Conservation (phyloP, 2,329 filamentous ascomycete genomes). For the Clonostachys rhizophaga region DNA sequence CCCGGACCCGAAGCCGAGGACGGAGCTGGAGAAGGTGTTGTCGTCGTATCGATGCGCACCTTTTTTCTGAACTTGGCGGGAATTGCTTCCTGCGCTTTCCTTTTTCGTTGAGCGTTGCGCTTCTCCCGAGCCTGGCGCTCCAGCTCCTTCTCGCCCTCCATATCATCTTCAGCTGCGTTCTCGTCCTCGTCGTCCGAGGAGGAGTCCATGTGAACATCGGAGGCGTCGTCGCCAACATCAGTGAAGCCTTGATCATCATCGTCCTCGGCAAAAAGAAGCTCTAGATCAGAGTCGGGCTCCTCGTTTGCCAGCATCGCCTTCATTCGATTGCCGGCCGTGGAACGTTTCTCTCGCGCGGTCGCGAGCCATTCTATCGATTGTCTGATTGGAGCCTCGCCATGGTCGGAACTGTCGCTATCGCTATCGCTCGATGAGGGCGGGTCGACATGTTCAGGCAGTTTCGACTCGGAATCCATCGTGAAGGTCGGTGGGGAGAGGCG, state of each 20-base stretch:
- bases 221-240: slow-evolving; percentile 61
- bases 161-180: slow-evolving; percentile 48
- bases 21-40: slow-evolving; percentile 24
- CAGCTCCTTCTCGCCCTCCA: slow-evolving; percentile 84
- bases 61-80: slow-evolving; percentile 69
- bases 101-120: slow-evolving; percentile 65
- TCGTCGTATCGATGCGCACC: slow-evolving; percentile 62
- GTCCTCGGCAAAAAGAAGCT: slow-evolving; percentile 71
- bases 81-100: slow-evolving; percentile 73
- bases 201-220: slow-evolving; percentile 81
- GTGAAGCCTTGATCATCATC: slow-evolving; percentile 66
- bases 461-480: no score
- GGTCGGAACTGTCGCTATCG: slow-evolving; percentile 24
- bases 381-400: slow-evolving; percentile 13
- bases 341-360: slow-evolving; percentile 68
- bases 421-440: slow-evolving; percentile 11
- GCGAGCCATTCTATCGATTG: slow-evolving; percentile 62
- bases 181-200: slow-evolving; percentile 77
- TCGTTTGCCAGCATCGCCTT: slow-evolving; percentile 72
- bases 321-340: slow-evolving; percentile 82
- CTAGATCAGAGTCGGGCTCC: slow-evolving; percentile 64
- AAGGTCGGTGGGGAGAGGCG: no score
- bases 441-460: no score
- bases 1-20: slow-evolving; percentile 28
- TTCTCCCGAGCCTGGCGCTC: slow-evolving; percentile 71